Percentiles rank a stretch among this genome's conserved stretches.
Evolutionary conservation across 805 yeast genomes (phyloP).

Genomic region (Yamadazyma kitorensis): DNA sequence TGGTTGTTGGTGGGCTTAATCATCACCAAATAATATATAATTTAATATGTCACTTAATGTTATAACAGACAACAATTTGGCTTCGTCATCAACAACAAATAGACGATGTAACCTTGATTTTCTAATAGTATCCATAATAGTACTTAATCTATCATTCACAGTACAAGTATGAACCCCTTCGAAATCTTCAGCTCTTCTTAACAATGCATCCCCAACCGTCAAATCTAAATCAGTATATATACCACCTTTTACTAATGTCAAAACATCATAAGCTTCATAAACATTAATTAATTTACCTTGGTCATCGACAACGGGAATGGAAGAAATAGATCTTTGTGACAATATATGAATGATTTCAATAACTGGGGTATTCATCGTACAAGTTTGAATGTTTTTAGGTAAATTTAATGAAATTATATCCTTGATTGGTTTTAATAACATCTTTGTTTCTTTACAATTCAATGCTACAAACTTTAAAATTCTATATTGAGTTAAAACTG

Average conservation of each 20-base stretch:
- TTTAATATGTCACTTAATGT: conserved; percentile 87
- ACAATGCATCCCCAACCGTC: conserved; percentile 92
- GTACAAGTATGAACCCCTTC: conserved; percentile 98
- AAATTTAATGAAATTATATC: conserved; percentile 66
- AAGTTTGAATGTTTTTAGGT: conserved; percentile 58
- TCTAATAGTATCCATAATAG: conserved; percentile 89
- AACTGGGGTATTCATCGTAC: conserved; percentile 88
- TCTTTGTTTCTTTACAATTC: conserved; percentile 92
- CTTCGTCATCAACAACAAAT: conserved; percentile 85
- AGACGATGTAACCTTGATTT: conserved; percentile 88
- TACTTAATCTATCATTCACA: conserved; percentile 75
- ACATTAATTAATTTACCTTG: conserved; percentile 70
- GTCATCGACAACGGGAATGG: conserved; percentile 90
- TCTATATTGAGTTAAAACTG: conserved; percentile 94
- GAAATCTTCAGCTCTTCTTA: conserved; percentile 92
- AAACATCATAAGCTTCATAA: conserved; percentile 93
- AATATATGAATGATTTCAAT: conserved; percentile 85
- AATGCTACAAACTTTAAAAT: conserved; percentile 92
- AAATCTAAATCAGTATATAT: conserved; percentile 85
- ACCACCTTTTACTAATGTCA: conserved; percentile 91
- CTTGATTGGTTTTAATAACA: conserved; percentile 70
- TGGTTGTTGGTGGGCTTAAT: too few species aligned
- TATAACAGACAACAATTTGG: conserved; percentile 75
- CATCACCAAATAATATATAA: conserved; percentile 69
- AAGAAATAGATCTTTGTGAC: conserved; percentile 77